Evolutionary conservation across 1,284 basidiomycete species (phyloP).

Genomic region (Leccinum fallax): DNA sequence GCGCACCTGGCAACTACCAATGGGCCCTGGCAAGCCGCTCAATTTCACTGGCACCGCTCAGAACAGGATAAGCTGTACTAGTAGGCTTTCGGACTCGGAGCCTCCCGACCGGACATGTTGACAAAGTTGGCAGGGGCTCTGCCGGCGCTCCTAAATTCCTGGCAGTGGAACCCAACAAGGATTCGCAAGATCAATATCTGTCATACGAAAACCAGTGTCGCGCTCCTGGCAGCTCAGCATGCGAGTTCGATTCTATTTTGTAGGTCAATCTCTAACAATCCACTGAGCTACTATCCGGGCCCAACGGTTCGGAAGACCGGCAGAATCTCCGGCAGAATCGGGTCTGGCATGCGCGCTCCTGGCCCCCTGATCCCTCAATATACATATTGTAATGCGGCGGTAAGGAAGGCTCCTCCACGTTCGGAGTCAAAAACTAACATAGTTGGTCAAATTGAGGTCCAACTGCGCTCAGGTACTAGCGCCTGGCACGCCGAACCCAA

Average conservation of each 20-base stretch:
- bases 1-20: not conserved
- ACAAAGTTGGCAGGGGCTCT: not conserved
- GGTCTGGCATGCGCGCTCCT: not conserved
- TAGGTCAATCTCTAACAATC: not conserved
- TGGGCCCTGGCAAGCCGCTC: not conserved
- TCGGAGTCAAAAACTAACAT: not conserved
- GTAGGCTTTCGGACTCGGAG: not conserved
- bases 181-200: not conserved
- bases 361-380: not conserved
- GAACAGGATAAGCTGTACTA: not conserved
- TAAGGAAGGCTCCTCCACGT: not conserved
- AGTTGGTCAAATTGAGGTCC: not conserved
- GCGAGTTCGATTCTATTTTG: not conserved
- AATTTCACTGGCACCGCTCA: not conserved
- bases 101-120: not conserved
- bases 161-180: not conserved
- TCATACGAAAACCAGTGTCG: not conserved
- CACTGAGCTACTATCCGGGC: not conserved
- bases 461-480: not conserved
- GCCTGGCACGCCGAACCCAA: conserved; percentile 1
- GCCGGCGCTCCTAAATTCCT: not conserved
- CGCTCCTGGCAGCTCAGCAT: not conserved
- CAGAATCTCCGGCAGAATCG: not conserved
- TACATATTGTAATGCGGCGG: not conserved
- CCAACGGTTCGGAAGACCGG: not conserved